Evolutionary conservation across 1,284 basidiomycete genomes (phyloP).

Genomic region (Ganoderma lucidum): DNA sequence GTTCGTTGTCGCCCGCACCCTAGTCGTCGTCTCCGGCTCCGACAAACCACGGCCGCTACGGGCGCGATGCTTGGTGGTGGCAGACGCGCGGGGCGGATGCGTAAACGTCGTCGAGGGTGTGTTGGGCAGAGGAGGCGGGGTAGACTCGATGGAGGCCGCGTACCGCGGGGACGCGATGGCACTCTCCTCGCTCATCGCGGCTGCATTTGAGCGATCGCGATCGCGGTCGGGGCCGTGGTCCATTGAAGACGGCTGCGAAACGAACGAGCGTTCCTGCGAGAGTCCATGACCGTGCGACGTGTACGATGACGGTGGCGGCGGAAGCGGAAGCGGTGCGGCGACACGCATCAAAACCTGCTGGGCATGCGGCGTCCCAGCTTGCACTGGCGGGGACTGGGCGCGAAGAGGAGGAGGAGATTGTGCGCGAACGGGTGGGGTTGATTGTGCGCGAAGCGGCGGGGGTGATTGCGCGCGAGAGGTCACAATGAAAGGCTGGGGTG

Average conservation of each 20-base stretch:
- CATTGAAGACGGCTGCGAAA: slow-evolving; percentile 20
- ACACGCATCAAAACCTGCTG: slow-evolving; percentile 17
- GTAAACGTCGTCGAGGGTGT: slow-evolving; percentile 31
- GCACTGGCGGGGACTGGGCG: slow-evolving; percentile 26
- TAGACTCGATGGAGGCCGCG: slow-evolving; percentile 29
- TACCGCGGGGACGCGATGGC: slow-evolving; percentile 16
- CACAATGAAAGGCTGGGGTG: slow-evolving; percentile 17
- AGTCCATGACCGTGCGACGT: slow-evolving; percentile 19
- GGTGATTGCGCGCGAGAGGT: slow-evolving; percentile 27
- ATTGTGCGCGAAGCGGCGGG: slow-evolving; percentile 24
- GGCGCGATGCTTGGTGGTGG: not conserved
- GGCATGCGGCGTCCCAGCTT: not conserved
- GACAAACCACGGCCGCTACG: slow-evolving; percentile 19
- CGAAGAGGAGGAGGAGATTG: slow-evolving; percentile 28
- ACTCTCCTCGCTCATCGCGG: slow-evolving; percentile 8
- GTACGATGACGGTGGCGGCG: slow-evolving; percentile 24
- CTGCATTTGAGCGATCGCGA: slow-evolving; percentile 12
- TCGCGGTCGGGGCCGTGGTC: slow-evolving; percentile 19
- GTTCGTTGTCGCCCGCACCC: not conserved
- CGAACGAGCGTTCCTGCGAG: slow-evolving; percentile 24
- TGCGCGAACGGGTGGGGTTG: slow-evolving; percentile 21
- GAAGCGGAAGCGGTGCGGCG: slow-evolving; percentile 20
- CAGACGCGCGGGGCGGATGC: slow-evolving; percentile 20
- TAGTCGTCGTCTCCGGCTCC: slow-evolving; percentile 11
- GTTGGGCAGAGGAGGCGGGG: slow-evolving; percentile 27